These are phyloP conservation scores for Sarocladiaceae sp. DNA, from an alignment of 2,329 filamentous ascomycete species.

Conservation along the genomic window DNA sequence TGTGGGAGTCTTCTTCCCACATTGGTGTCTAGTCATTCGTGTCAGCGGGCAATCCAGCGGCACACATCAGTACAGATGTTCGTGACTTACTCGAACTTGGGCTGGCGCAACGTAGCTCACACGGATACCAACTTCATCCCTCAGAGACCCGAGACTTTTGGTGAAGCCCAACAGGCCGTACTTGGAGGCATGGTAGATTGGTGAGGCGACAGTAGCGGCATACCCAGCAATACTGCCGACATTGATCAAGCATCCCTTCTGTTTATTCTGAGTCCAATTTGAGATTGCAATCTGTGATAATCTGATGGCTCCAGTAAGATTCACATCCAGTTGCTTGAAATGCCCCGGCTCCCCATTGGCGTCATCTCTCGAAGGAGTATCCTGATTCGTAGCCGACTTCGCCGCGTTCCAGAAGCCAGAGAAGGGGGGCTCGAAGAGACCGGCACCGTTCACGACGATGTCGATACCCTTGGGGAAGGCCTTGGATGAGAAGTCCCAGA, in stretches of 20 bases:
- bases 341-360: constrained; percentile 25
- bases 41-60: not conserved
- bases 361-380: constrained; percentile 21
- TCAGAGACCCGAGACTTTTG: constrained; percentile 23
- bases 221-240: constrained; percentile 31
- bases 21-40: constrained; percentile 24
- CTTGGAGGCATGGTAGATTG: constrained; percentile 33
- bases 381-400: constrained; percentile 21
- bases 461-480: constrained; percentile 25
- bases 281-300: constrained; percentile 33
- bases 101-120: constrained; percentile 29
- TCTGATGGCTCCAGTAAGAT: constrained; percentile 31
- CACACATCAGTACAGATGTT: not conserved
- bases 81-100: constrained; percentile 22
- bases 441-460: constrained; percentile 32
- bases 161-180: constrained; percentile 32
- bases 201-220: constrained; percentile 22
- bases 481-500: constrained; percentile 24
- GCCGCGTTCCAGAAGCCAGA: constrained; percentile 33
- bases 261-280: constrained; percentile 27
- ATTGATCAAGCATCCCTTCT: constrained; percentile 25
- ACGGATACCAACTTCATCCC: constrained; percentile 27
- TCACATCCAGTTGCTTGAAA: constrained; percentile 32
- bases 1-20: constrained; percentile 27
- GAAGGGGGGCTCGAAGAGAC: constrained; percentile 31